A percentile compares a stretch with the other conserved stretches of the same genome.
phyloP scores from a whole-genome alignment of 805 yeast species.

The Cyberlindnera mycetangii region DNA sequence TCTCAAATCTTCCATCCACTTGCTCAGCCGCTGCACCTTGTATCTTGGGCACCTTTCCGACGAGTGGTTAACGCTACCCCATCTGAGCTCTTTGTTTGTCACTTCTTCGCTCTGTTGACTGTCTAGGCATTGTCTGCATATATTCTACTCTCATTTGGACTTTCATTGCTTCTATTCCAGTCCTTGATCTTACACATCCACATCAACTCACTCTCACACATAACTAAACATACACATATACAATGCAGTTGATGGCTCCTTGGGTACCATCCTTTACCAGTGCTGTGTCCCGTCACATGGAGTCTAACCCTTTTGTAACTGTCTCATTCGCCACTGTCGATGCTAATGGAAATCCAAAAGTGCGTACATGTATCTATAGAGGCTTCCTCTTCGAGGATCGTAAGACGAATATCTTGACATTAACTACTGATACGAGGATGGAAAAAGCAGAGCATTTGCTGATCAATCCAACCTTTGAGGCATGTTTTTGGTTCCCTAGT shows the following conservation, averaged over 20 bases:
- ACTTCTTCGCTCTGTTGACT: too few species aligned
- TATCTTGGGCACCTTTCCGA: too few species aligned
- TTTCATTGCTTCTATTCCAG: too few species aligned
- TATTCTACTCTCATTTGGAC: too few species aligned
- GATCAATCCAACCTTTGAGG: slow-evolving; percentile 59
- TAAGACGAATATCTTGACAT: slow-evolving; percentile 62
- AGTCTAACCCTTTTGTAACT: slow-evolving; percentile 47
- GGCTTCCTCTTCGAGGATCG: slow-evolving; percentile 74
- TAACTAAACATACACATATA: not conserved
- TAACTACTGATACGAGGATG: slow-evolving; percentile 72
- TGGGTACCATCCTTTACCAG: slow-evolving; percentile 70
- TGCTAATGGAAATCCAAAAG: slow-evolving; percentile 50
- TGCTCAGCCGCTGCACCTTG: too few species aligned
- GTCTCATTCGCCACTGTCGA: slow-evolving; percentile 72
- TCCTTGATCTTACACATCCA: too few species aligned
- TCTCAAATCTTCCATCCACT: too few species aligned
- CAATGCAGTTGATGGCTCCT: slow-evolving; percentile 54
- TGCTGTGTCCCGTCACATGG: slow-evolving; percentile 47
- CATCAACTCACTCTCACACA: not conserved
- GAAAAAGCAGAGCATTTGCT: slow-evolving; percentile 51
- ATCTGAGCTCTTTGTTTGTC: too few species aligned
- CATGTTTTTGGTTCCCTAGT: slow-evolving; percentile 67
- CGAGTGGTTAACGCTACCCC: too few species aligned
- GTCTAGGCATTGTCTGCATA: too few species aligned
- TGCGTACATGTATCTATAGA: slow-evolving; percentile 67